Base-by-base conservation (phyloP, 1,284 basidiomycete species). In the Serendipita sp. region DNA sequence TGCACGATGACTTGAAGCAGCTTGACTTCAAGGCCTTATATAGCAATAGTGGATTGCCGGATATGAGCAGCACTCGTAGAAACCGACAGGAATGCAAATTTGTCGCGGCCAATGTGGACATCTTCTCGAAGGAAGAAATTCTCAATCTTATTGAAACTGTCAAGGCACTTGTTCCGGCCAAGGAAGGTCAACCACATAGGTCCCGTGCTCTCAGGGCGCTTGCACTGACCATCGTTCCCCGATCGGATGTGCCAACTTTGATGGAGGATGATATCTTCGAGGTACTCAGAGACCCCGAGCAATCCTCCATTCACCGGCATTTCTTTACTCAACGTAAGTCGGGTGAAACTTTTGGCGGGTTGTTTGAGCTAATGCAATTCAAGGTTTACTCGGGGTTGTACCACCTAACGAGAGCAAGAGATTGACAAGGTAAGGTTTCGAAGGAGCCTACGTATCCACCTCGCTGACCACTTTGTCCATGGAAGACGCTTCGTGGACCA, bases 261-360 rank as follows among this genome's bases (percentile, higher is more conserved):
- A 22, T 58, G 22, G 53, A 58, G 53, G 53, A 58, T 4, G 53
- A 58, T 58, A 58, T 58, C 34, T 58, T 58, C 17, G 53, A 58
- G 53, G 29, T 58, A n/a, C 53, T 58, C 10, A 22, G 26, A 30
- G 53, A 58, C 53, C 15, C n/a, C n/a, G 32, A 58, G n/a, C 53
- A 32, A 4, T 58, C 53, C 4, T 30, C 53, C 4, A 30, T 58
- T 58, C 53, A 58, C 32, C 53, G 53, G 8, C 10, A 58, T 32
- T 58, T 58, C 34, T 32, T 58, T 17, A 58, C 26, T n/a, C 4
- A 32, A n/a, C 10, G 53, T 58, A 34, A 32, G 26, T n/a, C 10
- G 15, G 22, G 22, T 22, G 22, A 22, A 30, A 32, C 53, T 58
- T 32, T 30, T 49, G 47, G 47, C 47, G n/a, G 1, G 5, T 41